Percentiles rank a stretch among this genome's conserved stretches.
Evolutionary conservation across 495 filamentous ascomycete genomes (phyloP).

Genomic region (Penicillium antarcticum): DNA sequence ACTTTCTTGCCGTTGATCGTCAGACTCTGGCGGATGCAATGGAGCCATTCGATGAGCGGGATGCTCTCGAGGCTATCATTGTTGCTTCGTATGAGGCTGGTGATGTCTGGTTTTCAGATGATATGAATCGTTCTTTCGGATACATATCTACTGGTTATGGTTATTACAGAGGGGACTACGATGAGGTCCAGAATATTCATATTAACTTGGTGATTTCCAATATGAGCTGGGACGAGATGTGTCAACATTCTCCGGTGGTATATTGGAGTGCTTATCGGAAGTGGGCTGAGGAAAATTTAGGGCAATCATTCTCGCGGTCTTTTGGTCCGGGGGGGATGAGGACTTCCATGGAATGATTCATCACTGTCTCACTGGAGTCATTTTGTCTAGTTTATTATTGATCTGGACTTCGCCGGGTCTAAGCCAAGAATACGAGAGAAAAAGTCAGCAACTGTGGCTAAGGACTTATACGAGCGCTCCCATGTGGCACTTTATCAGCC

Average conservation of each 20-base stretch:
- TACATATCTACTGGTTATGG: no score
- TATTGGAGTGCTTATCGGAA: neutral
- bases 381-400: no score
- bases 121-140: neutral
- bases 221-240: neutral
- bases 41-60: neutral
- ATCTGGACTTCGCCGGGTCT: neutral
- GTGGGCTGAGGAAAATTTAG: neutral
- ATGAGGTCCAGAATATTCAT: no score
- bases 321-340: no score
- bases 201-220: no score
- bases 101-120: neutral
- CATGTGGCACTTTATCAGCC: neutral
- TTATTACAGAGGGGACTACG: no score
- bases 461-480: neutral
- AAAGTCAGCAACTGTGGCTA: neutral
- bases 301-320: no score
- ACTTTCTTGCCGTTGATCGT: neutral
- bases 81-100: neutral
- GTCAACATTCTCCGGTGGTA: neutral
- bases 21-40: neutral
- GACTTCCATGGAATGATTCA: no score
- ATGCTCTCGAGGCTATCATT: neutral
- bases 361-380: no score
- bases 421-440: neutral